Evolutionary conservation across 1,284 basidiomycete genomes (phyloP).

Genomic region (Omphalotus olearius): DNA sequence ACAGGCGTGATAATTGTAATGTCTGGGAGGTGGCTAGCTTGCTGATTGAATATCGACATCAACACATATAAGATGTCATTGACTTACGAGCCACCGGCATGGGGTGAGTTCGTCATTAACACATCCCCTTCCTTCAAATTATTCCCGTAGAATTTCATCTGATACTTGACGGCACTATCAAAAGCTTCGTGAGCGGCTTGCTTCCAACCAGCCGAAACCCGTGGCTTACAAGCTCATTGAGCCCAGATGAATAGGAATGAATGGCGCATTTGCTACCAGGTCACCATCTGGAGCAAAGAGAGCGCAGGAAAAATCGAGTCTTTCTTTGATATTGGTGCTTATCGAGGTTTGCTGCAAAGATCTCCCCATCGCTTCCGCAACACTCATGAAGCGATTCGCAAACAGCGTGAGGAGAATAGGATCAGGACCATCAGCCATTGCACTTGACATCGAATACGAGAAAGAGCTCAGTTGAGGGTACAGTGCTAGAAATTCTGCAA

Average conservation of each 20-base stretch:
- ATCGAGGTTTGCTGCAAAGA: conserved; percentile 89
- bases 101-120: conserved; percentile 86
- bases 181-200: not conserved
- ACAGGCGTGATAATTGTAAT: conserved; percentile 91
- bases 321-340: conserved; percentile 88
- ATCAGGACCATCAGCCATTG: conserved; percentile 51
- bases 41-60: conserved; percentile 1
- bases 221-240: conserved; percentile 78
- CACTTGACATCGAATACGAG: not conserved
- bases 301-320: conserved; percentile 87
- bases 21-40: conserved; percentile 63
- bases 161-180: conserved; percentile 81
- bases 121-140: conserved; percentile 83
- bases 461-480: not conserved
- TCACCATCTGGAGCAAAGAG: conserved; percentile 89
- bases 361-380: conserved; percentile 91
- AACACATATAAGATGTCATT: not conserved
- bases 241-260: conserved; percentile 78
- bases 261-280: conserved; percentile 88
- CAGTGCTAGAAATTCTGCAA: not conserved
- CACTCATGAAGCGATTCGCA: conserved; percentile 89
- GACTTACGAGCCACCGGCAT: conserved; percentile 81
- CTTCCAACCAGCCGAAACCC: conserved; percentile 4
- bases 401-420: conserved; percentile 88
- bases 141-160: conserved; percentile 73